Conservation (phyloP, 1,284 basidiomycete genomes). For the Cryptococcus sp. region DNA sequence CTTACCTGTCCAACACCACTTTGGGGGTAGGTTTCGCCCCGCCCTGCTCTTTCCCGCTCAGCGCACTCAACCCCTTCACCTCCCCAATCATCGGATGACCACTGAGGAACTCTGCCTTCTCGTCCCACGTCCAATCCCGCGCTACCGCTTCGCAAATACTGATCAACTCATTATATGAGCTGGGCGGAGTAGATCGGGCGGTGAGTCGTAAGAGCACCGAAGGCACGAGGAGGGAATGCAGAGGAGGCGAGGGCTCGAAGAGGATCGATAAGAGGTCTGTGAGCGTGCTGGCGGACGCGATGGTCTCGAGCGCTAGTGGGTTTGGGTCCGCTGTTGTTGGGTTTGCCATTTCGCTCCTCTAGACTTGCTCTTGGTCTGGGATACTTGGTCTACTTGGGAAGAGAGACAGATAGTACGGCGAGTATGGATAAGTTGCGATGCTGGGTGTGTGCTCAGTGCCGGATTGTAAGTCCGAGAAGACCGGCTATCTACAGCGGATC, state of each 20-base stretch:
- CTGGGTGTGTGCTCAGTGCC: no score
- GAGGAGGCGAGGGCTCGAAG: constrained; percentile 37
- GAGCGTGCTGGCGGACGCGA: constrained; percentile 12
- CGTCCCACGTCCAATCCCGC: constrained; percentile 60
- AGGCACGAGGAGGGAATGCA: constrained; percentile 34
- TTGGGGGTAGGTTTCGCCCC: constrained; percentile 29
- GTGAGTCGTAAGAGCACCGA: constrained; percentile 23
- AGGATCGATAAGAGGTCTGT: constrained; percentile 28
- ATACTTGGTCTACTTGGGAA: background rate
- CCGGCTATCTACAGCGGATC: no score
- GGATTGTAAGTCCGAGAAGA: no score
- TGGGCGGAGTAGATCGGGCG: constrained; percentile 24
- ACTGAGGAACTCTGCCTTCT: constrained; percentile 70
- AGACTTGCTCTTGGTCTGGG: no score
- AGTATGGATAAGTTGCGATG: background rate
- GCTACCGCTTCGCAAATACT: constrained; percentile 63
- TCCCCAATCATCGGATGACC: constrained; percentile 87
- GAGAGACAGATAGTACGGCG: background rate
- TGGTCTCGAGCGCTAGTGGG: constrained; percentile 11
- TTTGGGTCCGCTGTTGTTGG: background rate
- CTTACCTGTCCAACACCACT: constrained; percentile 46
- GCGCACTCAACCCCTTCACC: constrained; percentile 62
- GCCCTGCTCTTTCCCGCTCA: constrained; percentile 79
- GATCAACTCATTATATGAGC: constrained; percentile 64
- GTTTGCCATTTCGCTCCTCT: no score